These are phyloP conservation scores for Jacaranda mimosifolia DNA, from an alignment of 257 asterid species.

Conservation along the genomic window DNA sequence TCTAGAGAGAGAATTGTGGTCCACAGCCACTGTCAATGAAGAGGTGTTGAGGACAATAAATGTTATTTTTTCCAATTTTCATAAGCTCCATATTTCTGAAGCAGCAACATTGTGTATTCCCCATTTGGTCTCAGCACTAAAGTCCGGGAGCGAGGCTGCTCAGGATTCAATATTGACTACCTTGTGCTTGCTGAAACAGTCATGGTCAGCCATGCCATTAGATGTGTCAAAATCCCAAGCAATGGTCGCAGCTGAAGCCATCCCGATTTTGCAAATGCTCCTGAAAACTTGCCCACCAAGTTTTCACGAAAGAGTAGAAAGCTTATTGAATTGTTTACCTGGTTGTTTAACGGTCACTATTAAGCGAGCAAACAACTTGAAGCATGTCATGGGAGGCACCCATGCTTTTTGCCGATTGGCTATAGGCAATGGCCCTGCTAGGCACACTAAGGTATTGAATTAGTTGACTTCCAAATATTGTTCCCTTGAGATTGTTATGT, in stretches of 20 bases:
- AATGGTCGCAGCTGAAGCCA: slow-evolving; percentile 84
- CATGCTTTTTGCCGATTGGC: slow-evolving; percentile 76
- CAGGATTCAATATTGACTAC: slow-evolving; percentile 69
- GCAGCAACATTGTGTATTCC: slow-evolving; percentile 81
- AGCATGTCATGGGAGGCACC: slow-evolving; percentile 74
- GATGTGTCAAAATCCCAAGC: slow-evolving; percentile 84
- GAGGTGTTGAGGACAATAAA: slow-evolving; percentile 76
- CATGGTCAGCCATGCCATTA: slow-evolving; percentile 83
- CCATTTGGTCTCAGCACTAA: slow-evolving; percentile 73
- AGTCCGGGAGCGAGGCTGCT: slow-evolving; percentile 75
- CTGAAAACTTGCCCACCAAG: slow-evolving; percentile 68
- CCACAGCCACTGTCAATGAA: slow-evolving; percentile 67
- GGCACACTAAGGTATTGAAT: slow-evolving; percentile 76
- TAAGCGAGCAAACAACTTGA: slow-evolving; percentile 74
- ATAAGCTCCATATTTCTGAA: slow-evolving; percentile 76
- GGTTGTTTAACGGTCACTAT: slow-evolving; percentile 88
- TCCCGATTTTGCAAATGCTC: slow-evolving; percentile 77
- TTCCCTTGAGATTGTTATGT: slow-evolving; percentile 2
- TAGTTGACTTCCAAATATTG: neutral
- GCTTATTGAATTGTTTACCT: slow-evolving; percentile 78
- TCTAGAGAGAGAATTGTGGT: slow-evolving; percentile 75
- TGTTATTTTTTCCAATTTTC: slow-evolving; percentile 77
- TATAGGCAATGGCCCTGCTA: slow-evolving; percentile 78
- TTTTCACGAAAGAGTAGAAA: slow-evolving; percentile 74
- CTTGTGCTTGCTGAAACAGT: slow-evolving; percentile 75